Evolutionary conservation across 371 early-diverging fungal genomes (phyloP).

Genomic region (Mucor piriformis): DNA sequence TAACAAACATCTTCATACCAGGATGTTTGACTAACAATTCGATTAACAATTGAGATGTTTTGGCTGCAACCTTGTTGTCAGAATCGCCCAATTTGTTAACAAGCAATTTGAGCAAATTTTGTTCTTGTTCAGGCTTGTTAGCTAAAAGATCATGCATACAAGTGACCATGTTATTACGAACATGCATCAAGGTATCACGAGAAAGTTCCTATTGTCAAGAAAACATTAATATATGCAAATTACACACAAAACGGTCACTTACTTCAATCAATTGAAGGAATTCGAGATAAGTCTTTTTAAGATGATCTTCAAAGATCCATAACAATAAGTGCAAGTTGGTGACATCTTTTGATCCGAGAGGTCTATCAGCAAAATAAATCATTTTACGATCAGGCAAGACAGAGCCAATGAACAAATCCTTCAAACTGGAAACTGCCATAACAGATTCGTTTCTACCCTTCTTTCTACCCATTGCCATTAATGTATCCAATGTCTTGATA

Average conservation of each 20-base stretch:
- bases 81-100: conserved; percentile 96
- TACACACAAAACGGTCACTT: conserved; percentile 7
- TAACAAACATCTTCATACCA: conserved; percentile 87
- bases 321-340: conserved; percentile 73
- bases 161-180: conserved; percentile 76
- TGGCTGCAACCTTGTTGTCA: conserved; percentile 86
- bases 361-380: conserved; percentile 88
- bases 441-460: conserved; percentile 88
- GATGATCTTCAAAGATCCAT: conserved; percentile 93
- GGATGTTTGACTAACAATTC: conserved; percentile 79
- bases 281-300: conserved; percentile 90
- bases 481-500: conserved; percentile 74
- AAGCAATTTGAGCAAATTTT: conserved; percentile 86
- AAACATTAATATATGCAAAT: background rate
- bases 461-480: conserved; percentile 86
- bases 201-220: conserved; percentile 57
- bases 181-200: conserved; percentile 83
- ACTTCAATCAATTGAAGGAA: conserved; percentile 84
- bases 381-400: conserved; percentile 86
- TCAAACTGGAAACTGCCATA: conserved; percentile 84
- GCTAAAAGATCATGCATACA: conserved; percentile 78
- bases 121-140: conserved; percentile 94
- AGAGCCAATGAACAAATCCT: conserved; percentile 84
- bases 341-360: conserved; percentile 62
- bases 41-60: conserved; percentile 76